These are phyloP conservation scores for Zasmidium cellare DNA, from an alignment of 2,329 filamentous ascomycete species.

Conservation along the genomic window DNA sequence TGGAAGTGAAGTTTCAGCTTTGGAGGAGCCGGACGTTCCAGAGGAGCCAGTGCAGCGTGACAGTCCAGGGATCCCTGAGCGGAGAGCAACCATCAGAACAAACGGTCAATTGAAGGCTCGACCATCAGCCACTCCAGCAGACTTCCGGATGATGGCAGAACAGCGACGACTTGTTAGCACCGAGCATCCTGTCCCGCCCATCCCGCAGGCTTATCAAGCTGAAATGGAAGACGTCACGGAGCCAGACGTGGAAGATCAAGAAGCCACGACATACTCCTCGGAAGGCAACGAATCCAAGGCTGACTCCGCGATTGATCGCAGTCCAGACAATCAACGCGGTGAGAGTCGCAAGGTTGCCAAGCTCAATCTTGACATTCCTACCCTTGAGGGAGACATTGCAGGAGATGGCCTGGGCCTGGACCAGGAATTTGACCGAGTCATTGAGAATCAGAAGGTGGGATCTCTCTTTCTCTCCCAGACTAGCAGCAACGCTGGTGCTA, in stretches of 20 bases:
- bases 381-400: constrained; percentile 67
- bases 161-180: constrained; percentile 81
- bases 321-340: constrained; percentile 16
- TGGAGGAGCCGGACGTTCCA: constrained; percentile 18
- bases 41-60: constrained; percentile 14
- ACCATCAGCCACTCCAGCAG: constrained; percentile 81
- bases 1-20: constrained; percentile 43
- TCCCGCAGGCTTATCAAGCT: constrained; percentile 30
- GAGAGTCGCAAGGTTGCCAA: constrained; percentile 25
- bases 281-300: constrained; percentile 28
- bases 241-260: constrained; percentile 21
- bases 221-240: constrained; percentile 19
- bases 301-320: constrained; percentile 26
- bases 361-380: constrained; percentile 67
- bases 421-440: constrained; percentile 90
- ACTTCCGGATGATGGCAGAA: constrained; percentile 81
- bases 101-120: constrained; percentile 83
- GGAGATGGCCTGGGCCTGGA: constrained; percentile 86
- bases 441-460: constrained; percentile 94
- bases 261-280: constrained; percentile 25
- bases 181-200: constrained; percentile 48
- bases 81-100: constrained; percentile 84
- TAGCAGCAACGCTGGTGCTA: constrained; percentile 38
- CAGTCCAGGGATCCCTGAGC: constrained; percentile 65
- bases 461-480: constrained; percentile 29